Evolutionary conservation across 2,329 filamentous ascomycete genomes (phyloP).

Genomic region (Xylaria multiplex): DNA sequence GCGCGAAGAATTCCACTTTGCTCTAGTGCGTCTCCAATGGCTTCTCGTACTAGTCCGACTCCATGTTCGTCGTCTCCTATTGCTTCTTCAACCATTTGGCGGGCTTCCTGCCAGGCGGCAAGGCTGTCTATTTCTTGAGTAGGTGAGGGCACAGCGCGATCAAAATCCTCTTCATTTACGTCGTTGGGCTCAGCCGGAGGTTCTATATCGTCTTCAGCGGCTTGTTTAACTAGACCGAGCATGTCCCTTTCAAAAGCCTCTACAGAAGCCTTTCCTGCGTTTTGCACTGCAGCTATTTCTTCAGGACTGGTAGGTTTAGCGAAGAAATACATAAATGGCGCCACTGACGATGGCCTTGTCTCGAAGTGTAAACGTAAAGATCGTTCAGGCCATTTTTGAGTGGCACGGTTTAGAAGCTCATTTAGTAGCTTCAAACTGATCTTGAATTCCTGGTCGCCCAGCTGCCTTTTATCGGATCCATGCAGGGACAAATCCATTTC

Average conservation of each 20-base stretch:
- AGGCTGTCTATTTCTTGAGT: constrained; percentile 49
- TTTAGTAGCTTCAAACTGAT: constrained; percentile 83
- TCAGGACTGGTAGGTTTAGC: constrained; percentile 82
- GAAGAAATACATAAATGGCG: constrained; percentile 86
- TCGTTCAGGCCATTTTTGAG: constrained; percentile 76
- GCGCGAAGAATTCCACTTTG: constrained; percentile 63
- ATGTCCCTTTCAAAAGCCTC: constrained; percentile 75
- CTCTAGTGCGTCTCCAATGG: constrained; percentile 64
- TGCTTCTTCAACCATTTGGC: constrained; percentile 64
- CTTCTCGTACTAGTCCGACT: constrained; percentile 61
- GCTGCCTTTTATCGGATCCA: constrained; percentile 69
- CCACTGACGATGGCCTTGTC: constrained; percentile 65
- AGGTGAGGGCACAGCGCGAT: constrained; percentile 16
- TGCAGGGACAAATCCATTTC: constrained; percentile 96
- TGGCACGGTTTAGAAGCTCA: constrained; percentile 79
- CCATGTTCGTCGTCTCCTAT: constrained; percentile 68
- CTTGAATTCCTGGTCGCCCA: constrained; percentile 89
- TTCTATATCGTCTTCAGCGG: constrained; percentile 43
- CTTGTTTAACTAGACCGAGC: constrained; percentile 58
- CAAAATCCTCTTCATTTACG: constrained; percentile 6
- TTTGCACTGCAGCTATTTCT: constrained; percentile 79
- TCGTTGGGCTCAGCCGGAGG: constrained; percentile 38
- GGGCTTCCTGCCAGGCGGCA: constrained; percentile 64
- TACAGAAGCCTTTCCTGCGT: constrained; percentile 69
- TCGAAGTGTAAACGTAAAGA: constrained; percentile 86